Evolutionary conservation across 2,329 filamentous ascomycete genomes (phyloP).

Genomic region (Mycocentrospora acerina): DNA sequence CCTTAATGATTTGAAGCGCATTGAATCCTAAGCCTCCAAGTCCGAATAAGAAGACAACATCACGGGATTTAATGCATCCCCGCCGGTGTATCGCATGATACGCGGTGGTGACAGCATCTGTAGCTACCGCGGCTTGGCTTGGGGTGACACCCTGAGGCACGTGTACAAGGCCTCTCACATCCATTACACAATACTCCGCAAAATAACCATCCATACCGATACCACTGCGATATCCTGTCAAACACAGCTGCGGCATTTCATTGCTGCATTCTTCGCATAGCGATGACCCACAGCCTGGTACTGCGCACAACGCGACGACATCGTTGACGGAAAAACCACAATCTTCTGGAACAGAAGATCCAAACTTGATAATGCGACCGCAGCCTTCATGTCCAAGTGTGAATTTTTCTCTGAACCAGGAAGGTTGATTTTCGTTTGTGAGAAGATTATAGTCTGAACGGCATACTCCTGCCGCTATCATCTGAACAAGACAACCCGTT

Average conservation of each 20-base stretch:
- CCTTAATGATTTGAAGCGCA: constrained; percentile 19
- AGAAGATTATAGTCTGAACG: constrained; percentile 23
- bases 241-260: constrained; percentile 16
- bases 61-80: constrained; percentile 10
- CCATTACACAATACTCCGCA: constrained; percentile 16
- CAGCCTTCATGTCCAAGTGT: constrained; percentile 25
- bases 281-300: constrained; percentile 16
- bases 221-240: constrained; percentile 14
- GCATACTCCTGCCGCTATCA: constrained; percentile 22
- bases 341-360: constrained; percentile 5
- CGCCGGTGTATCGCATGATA: constrained; percentile 24
- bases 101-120: constrained; percentile 24
- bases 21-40: constrained; percentile 24
- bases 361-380: constrained; percentile 13
- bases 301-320: constrained; percentile 16
- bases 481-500: constrained; percentile 17
- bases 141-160: constrained; percentile 17
- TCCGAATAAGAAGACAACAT: constrained; percentile 23
- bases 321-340: constrained; percentile 15
- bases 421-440: constrained; percentile 21
- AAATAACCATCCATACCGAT: constrained; percentile 22
- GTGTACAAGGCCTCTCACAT: constrained; percentile 16
- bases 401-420: constrained; percentile 18
- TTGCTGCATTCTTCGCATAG: constrained; percentile 17
- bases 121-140: constrained; percentile 20